These are phyloP conservation scores for Jimgerdemannia flammicorona DNA, from an alignment of 192 early-diverging fungal species.

Conservation along the genomic window DNA sequence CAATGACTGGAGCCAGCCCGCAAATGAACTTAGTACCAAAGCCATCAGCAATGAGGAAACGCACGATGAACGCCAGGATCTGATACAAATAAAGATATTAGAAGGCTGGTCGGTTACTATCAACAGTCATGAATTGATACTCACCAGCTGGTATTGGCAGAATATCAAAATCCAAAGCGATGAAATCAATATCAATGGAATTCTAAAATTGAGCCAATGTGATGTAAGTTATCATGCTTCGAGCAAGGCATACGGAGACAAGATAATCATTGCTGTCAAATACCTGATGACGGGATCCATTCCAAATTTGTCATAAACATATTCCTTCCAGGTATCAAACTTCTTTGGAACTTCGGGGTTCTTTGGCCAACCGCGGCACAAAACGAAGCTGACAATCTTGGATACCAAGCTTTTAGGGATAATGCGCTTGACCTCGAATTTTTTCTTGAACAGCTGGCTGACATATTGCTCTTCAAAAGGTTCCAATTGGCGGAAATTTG, in stretches of 20 bases:
- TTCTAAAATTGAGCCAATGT: not conserved
- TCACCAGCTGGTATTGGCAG: not conserved
- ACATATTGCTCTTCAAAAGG: constrained; percentile 30
- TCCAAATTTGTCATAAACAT: not conserved
- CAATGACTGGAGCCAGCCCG: constrained; percentile 14
- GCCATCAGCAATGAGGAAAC: constrained; percentile 25
- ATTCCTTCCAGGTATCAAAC: constrained; percentile 2
- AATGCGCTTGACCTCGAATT: not conserved
- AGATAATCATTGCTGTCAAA: not conserved
- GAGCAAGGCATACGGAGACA: no score
- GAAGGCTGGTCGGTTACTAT: no score
- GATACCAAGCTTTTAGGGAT: not conserved
- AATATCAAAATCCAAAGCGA: constrained; percentile 4
- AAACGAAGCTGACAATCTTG: not conserved
- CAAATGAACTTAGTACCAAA: constrained; percentile 20
- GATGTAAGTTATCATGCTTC: no score
- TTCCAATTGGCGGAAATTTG: constrained; percentile 17
- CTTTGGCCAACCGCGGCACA: not conserved
- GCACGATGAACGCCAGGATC: constrained; percentile 22
- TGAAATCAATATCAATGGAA: not conserved
- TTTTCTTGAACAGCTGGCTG: constrained; percentile 11
- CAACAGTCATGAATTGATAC: not conserved
- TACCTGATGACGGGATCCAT: not conserved
- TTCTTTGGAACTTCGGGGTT: not conserved
- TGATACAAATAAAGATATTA: not conserved